Base-by-base conservation (phyloP, 2,329 filamentous ascomycete genomes). In the Penicillium sp. region DNA sequence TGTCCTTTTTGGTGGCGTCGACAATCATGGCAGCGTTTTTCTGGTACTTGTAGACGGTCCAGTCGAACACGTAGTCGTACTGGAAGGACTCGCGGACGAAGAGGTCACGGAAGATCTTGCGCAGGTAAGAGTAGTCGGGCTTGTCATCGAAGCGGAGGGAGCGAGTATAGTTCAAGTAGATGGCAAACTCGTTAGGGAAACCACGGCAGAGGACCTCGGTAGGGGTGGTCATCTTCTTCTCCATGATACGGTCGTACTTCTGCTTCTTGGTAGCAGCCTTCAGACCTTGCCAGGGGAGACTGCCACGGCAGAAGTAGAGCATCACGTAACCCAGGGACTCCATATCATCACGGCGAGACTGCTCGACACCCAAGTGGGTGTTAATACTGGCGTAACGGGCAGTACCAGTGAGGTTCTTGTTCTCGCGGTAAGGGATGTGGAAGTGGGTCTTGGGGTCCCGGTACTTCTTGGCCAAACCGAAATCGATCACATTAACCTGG, bases 171-270 rank as follows among this genome's bases (percentile, higher is more conserved):
- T 98, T 98, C 67, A 99, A 87, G 81, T 99, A 99, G 81, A 98
- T 98, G 84, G 94, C 93, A 74, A 99, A 99, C 83, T 99, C 95
- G 81, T 98, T 97, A 73, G 95, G 95, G 85, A 99, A 98, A 70
- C 95, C 95, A 79, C 94, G 93, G 89, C 95, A 99, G 54, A 99
- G 91, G 53, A 97, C 93, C 82, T 99, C 94, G 72, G 94, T 98
- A 9, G 95, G 93, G 3, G 95, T 99, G 15, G 95, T 99, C 95
- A 98, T 98, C 92, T 99, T 99, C 90, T 99, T 99, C 87, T 99
- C 95, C 94, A 98, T 98, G 83, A 99, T 99, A 69, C 94, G 89
- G 83, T 99, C 95, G 78, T 99, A 98, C 85, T 99, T 99, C 85
- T 98, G 94, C 89, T 97, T 97, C 89, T 97, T 97, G 70, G 93